Base-by-base conservation (phyloP, 177 flowering plant species). In the Vitis hybrid region DNA sequence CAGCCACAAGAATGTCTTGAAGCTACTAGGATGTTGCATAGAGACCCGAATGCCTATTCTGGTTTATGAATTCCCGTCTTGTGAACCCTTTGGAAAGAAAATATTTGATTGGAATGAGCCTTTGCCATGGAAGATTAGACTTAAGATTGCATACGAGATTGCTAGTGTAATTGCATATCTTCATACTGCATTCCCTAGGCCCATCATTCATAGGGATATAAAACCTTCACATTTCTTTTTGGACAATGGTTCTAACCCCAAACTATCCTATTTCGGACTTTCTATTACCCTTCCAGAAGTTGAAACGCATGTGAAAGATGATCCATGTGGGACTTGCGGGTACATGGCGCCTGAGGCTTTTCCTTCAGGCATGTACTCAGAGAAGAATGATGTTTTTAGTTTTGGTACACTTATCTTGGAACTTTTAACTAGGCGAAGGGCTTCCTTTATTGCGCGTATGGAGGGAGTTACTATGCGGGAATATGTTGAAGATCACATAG, bases 91-190 rank as follows among this genome's bases (percentile, higher is more conserved):
- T 22, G 24, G 0, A 22, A 0, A 22, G 24, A 22, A 22, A 22
- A 22, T 22, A 22, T 22, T 22, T 22, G 24, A 22, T 0, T 22
- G 24, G 3, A 22, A 22, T 22, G 73, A 44, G 63, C 59, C 68
- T 6, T 44, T 75, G 5, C 24, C 44, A 47, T 70, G 4, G 71
- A 17, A 53, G 7, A 3, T 6, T 28, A 54, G 78, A 20, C 11
- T 75, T 11, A 75, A 64, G 63, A 75, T 75, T 38, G 73, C 71
- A 6, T 53, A 13, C 3, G 74, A 66, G 10, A 70, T 66, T 11
- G 75, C 24, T 2, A 22, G 24, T 22, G 24, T 22, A 22, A 22
- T 22, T 22, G 24, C 24, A 22, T 22, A 22, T 22, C 24, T 22
- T 22, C 24, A 22, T 22, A 22, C 24, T 22, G 24, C 24, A 0